Evolutionary conservation across 106 monocot species (phyloP), one percentile per base, ranked within the genome.

Genomic region (Acanthochlamys bracteata): DNA sequence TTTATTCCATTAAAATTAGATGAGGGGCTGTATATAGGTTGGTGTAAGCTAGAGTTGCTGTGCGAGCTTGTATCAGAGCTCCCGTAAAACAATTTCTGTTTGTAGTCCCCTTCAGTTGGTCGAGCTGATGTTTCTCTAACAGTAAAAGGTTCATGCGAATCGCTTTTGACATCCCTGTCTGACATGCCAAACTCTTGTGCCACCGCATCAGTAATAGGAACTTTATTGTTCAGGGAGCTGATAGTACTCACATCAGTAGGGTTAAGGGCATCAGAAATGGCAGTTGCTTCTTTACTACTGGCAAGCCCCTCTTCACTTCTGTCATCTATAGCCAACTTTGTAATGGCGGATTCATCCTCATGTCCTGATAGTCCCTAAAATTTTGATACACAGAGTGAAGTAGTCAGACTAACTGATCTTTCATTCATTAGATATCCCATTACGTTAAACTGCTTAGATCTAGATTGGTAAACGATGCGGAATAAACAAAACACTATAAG

Each of bases 331-430:
- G 27, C 25, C 27, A 25, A 61, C 73, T 76, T 60, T 51, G 51
- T 23, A 19, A 56, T 19, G 53, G 15, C 39, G 63, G 51, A 20
- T 61, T 69, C 71, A 57, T 75, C 73, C 67, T 42, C 60, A 57
- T 42, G n/a, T 74, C 74, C 52, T 55, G 21, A 49, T 39, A 19
- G 22, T 11, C 17, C 41, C 74, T 83, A 80, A 54, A 12, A 66
- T 9, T 27, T 61, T 47, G 16, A 51, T 19, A 56, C 7, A 0
- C 39, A 45, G 40, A 60, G n/a, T n/a, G n/a, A n/a, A n/a, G n/a
- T n/a, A n/a, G n/a, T n/a, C n/a, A n/a, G n/a, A n/a, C n/a, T n/a
- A n/a, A n/a, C n/a, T n/a, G n/a, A n/a, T n/a, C n/a, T n/a, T n/a
- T n/a, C n/a, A n/a, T n/a, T n/a, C n/a, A n/a, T n/a, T n/a, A n/a